Conservation (phyloP, 2,329 filamentous ascomycete species). For the Sporothrix brunneoviolacea region DNA sequence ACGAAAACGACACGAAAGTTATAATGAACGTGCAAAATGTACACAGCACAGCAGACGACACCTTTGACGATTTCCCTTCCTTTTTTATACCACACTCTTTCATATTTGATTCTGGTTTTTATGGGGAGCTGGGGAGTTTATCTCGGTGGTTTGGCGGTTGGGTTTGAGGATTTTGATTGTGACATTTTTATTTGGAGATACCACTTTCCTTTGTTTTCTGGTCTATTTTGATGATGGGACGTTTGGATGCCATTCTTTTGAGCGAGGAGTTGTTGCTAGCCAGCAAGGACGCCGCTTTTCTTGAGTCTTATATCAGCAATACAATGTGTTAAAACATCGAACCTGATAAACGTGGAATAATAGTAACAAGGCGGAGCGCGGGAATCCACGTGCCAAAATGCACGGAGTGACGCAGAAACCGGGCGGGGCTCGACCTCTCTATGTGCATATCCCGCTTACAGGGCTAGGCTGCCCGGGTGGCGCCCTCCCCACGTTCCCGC, state of each 20-base stretch:
- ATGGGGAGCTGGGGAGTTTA: background rate
- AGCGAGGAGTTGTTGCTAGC: too few relatives aligned
- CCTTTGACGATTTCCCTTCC: background rate
- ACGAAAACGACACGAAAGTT: background rate
- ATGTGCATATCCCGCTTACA: background rate
- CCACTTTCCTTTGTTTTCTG: slow-evolving; percentile 7
- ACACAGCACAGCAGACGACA: background rate
- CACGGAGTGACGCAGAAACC: too few relatives aligned
- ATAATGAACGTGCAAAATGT: background rate
- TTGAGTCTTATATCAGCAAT: too few relatives aligned
- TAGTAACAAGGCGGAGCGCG: too few relatives aligned
- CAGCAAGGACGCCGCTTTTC: too few relatives aligned
- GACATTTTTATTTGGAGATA: slow-evolving; percentile 10
- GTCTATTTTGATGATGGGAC: background rate
- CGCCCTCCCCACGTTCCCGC: background rate
- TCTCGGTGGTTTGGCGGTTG: background rate
- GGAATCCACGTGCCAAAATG: too few relatives aligned
- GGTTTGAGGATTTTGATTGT: background rate
- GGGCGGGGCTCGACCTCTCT: background rate
- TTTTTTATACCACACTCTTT: background rate
- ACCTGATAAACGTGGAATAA: too few relatives aligned
- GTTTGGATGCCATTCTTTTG: background rate
- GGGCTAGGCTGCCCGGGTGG: background rate
- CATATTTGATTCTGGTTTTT: background rate
- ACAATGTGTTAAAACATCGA: too few relatives aligned